Conservation (phyloP, 2,329 filamentous ascomycete genomes). For the Pseudogymnoascus sp. region DNA sequence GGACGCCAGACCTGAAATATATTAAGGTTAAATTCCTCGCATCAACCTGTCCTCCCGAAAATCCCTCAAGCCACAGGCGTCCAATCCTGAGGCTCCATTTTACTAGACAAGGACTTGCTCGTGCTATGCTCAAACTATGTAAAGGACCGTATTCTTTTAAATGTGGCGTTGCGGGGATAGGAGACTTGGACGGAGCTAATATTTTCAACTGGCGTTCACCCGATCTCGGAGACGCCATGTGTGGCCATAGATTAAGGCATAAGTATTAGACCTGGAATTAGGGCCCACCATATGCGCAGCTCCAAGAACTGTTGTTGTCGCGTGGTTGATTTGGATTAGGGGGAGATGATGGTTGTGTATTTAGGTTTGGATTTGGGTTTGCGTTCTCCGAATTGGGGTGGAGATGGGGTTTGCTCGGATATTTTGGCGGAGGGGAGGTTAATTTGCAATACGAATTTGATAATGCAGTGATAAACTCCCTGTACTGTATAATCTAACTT, state of each 20-base stretch:
- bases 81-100: not conserved
- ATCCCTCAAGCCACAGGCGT: not conserved
- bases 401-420: no score
- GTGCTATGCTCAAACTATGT: not conserved
- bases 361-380: no score
- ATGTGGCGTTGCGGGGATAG: not conserved
- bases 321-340: no score
- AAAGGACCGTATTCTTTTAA: not conserved
- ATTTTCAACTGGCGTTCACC: not conserved
- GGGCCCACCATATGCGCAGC: not conserved
- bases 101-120: not conserved
- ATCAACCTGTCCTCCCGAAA: not conserved
- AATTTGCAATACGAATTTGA: no score
- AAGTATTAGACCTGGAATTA: not conserved
- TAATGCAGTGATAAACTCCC: no score
- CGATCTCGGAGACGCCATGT: not conserved
- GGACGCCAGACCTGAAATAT: not conserved
- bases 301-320: no score
- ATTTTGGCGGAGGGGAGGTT: no score
- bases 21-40: not conserved
- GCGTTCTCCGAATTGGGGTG: no score
- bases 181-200: not conserved
- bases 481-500: no score
- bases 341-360: no score
- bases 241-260: not conserved